Evolutionary conservation across 192 early-diverging fungal species (phyloP).

Genomic region (Coemansia asiatica): DNA sequence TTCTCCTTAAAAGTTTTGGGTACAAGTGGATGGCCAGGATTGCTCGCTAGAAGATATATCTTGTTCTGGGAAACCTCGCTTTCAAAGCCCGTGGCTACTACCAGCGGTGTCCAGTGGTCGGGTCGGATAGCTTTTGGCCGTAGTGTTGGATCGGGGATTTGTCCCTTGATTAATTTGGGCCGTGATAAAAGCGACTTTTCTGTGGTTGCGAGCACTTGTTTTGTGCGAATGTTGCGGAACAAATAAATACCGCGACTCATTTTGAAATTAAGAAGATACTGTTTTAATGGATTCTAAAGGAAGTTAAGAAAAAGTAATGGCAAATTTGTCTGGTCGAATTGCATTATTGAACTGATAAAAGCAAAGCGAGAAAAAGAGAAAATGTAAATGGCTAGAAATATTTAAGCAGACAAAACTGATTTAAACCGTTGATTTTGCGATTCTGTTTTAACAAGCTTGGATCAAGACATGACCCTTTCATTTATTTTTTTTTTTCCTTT

Average conservation of each 20-base stretch:
- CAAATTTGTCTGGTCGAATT: no score
- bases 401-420: no score
- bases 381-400: no score
- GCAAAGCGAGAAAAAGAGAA: no score
- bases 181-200: constrained; percentile 33
- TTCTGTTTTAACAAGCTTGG: no score
- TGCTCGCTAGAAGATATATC: constrained; percentile 26
- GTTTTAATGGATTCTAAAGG: neutral
- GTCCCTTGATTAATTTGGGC: constrained; percentile 18
- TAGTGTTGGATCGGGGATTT: constrained; percentile 33
- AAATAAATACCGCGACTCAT: constrained; percentile 48
- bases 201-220: constrained; percentile 46
- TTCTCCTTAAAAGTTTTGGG: constrained; percentile 12
- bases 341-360: no score
- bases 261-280: constrained; percentile 3
- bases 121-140: constrained; percentile 42
- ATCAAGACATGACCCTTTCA: no score
- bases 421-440: no score
- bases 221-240: constrained; percentile 54
- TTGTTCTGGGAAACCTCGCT: constrained; percentile 18
- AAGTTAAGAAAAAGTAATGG: neutral
- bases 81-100: constrained; percentile 41
- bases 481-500: no score
- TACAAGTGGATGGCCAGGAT: constrained; percentile 35
- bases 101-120: constrained; percentile 55